Evolutionary conservation across 768 basidiomycete genomes (phyloP), one percentile per base, ranked within the genome.

Genomic region (Serendipita sp.): DNA sequence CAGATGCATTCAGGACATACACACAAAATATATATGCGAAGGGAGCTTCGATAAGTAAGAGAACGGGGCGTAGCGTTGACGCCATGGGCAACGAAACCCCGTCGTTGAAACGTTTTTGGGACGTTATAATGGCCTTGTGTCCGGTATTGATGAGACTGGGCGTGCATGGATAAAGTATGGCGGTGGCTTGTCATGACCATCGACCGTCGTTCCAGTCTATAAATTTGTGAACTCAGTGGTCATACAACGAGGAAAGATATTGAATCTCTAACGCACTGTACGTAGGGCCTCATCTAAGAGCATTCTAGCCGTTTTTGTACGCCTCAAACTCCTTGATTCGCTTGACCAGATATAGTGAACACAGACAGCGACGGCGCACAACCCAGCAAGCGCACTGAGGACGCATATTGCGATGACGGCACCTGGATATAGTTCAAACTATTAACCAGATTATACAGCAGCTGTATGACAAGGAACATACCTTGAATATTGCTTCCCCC

Each of bases 321-420:
- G 18, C 16, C 28, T 23, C 28, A 60, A 35, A 35, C n/a, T 28
- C 8, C 56, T 30, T 8, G 56, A 23, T 35, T 60, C 56, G 23
- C 56, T 60, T 3, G 56, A 28, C 56, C 56, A 32, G 10, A 60
- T 36, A 28, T 60, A 60, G 16, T 36, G 56, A 16, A 35, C 34
- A n/a, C 56, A 60, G 10, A 60, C 56, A n/a, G 35, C 56, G 56
- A 60, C 23, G 10, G 56, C 56, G 35, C 56, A 60, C 10, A 60
- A n/a, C 7, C 56, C 56, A 30, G 56, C 56, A 36, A 60, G 56
- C 4, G 28, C n/a, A 35, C 56, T 60, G 28, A 60, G 56, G 8
- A 60, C 56, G n/a, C 56, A 60, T 23, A 60, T 60, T 10, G 56
- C 56, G 16, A 60, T 60, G 16, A 60, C 35, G 32, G 35, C 56